Evolutionary conservation across 139 green algal genomes (phyloP), one percentile per base, ranked within the genome.

Genomic region (Spirogloea muscicola): DNA sequence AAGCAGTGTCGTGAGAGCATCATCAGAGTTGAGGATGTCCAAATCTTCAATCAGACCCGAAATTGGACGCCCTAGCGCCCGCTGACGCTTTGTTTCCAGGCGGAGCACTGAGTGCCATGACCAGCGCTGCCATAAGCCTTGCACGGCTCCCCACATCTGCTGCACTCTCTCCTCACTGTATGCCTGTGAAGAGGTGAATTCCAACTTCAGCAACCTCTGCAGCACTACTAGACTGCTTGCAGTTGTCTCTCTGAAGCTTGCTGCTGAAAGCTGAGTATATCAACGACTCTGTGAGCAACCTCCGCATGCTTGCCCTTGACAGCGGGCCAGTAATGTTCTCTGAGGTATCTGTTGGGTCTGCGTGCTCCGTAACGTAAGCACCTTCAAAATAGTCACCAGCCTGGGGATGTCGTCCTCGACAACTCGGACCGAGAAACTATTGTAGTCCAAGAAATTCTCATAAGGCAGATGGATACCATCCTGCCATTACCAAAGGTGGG

Each of bases 401-500:
- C 66, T 49, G 9, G n/a, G 49, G 27, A 76, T 76, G 67, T 76
- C 67, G 27, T 34, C 36, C 49, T 76, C 67, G 9, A 29, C 31
- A 4, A 76, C 21, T 18, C 67, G 46, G 18, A 76, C 46, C 31
- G 67, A 38, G 49, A 76, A 76, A 10, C 31, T 18, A 21, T 33
- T 29, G 31, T 61, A 76, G 29, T 76, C 49, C 16, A 76, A n/a
- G 1, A 59, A 27, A 31, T 76, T 76, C 49, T 76, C 67, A 65
- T 49, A 76, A 34, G 67, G 41, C 49, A 76, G 43, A 27, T 76
- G 46, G 49, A 76, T 68, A 49, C 67, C 67, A 42, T 76, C 67
- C 42, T 76, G n/a, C n/a, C n/a, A n/a, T n/a, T n/a, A n/a, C n/a
- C n/a, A n/a, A n/a, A n/a, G n/a, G n/a, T n/a, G n/a, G n/a, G n/a